These are phyloP conservation scores for Leccinum disarticulatum DNA, from an alignment of 768 basidiomycete species.

Conservation along the genomic window DNA sequence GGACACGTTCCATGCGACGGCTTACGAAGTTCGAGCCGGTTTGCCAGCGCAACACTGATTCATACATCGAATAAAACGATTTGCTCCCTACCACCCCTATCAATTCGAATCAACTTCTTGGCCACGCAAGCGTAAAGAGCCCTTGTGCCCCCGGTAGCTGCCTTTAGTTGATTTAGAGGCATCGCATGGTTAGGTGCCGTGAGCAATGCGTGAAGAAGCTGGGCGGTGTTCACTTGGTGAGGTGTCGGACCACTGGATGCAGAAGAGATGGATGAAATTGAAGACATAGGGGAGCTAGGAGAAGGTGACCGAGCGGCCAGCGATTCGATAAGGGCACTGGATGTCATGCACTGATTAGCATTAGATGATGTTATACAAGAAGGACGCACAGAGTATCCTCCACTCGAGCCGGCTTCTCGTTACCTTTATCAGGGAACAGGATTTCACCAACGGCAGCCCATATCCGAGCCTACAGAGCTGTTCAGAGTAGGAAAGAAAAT, in stretches of 20 bases:
- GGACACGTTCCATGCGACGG: neutral
- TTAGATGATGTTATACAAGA: neutral
- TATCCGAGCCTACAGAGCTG: conserved; percentile 54
- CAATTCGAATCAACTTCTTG: conserved; percentile 75
- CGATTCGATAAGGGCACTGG: conserved; percentile 57
- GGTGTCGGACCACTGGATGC: conserved; percentile 46
- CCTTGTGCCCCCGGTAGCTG: conserved; percentile 55
- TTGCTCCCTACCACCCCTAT: conserved; percentile 73
- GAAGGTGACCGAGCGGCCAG: conserved; percentile 51
- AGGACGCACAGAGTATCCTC: conserved; percentile 61
- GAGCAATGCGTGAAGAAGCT: conserved; percentile 61
- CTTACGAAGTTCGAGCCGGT: neutral
- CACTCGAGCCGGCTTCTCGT: conserved; percentile 46
- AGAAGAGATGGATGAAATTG: conserved; percentile 49
- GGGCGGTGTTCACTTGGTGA: conserved; percentile 72
- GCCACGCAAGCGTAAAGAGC: conserved; percentile 80
- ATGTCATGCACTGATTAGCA: conserved; percentile 4
- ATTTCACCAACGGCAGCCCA: conserved; percentile 67
- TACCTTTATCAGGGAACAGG: conserved; percentile 53
- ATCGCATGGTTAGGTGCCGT: conserved; percentile 54
- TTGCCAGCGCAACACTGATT: neutral
- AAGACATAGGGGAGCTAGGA: conserved; percentile 56
- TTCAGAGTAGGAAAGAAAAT: neutral
- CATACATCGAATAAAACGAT: conserved; percentile 66
- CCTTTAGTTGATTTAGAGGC: conserved; percentile 63